These are phyloP conservation scores for Adiantum capillusveneris DNA, from an alignment of 75 land plant genomes.

Conservation along the genomic window DNA sequence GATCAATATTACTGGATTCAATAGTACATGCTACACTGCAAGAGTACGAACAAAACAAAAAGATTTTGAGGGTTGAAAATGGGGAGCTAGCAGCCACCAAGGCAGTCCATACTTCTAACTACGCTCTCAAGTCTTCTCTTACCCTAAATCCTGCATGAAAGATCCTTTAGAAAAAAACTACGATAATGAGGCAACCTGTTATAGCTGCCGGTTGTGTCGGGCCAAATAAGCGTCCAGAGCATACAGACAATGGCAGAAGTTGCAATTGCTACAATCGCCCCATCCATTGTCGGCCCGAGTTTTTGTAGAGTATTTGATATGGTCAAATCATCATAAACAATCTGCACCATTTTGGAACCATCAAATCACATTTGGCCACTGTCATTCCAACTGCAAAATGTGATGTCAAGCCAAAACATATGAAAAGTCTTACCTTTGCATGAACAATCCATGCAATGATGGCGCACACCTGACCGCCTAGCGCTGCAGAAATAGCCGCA, in stretches of 20 bases:
- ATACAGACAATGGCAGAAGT: not conserved
- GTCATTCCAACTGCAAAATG: too few species aligned
- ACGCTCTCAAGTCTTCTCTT: too few species aligned
- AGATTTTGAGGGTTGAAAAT: too few species aligned
- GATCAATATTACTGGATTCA: too few species aligned
- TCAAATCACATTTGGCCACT: too few species aligned
- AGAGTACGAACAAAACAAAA: too few species aligned
- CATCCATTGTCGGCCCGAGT: conserved; percentile 2
- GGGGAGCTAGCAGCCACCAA: too few species aligned
- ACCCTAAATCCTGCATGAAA: too few species aligned
- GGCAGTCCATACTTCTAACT: too few species aligned
- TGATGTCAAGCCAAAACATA: too few species aligned
- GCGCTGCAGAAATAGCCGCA: conserved; percentile 1
- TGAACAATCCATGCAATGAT: conserved; percentile 2
- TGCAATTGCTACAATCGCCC: not conserved
- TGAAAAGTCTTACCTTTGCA: not conserved
- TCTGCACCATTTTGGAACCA: not conserved
- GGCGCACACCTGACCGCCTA: conserved; percentile 1
- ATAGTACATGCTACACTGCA: too few species aligned
- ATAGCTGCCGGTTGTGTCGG: conserved; percentile 3
- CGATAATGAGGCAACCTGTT: not conserved
- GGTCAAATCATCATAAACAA: not conserved
- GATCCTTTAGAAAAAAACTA: too few species aligned
- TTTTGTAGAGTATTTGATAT: conserved; percentile 1
- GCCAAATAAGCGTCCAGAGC: not conserved